These are phyloP conservation scores for Mycena vitilis DNA, from an alignment of 768 basidiomycete species.

Conservation along the genomic window DNA sequence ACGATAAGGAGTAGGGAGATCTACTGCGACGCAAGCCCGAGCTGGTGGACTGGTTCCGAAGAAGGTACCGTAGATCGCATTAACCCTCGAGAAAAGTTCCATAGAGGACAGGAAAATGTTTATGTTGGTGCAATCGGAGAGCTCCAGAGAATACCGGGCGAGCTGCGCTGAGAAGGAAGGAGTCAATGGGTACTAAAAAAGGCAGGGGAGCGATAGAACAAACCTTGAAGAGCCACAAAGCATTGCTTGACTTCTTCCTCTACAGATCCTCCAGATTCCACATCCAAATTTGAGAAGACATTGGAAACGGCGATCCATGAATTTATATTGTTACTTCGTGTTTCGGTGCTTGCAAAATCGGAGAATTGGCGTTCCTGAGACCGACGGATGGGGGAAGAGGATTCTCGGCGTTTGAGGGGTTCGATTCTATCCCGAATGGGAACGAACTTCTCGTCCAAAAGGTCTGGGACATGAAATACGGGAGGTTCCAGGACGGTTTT, in stretches of 20 bases:
- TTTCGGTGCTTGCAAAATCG: slow-evolving; percentile 4
- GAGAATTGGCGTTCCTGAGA: background rate
- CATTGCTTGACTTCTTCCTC: slow-evolving; percentile 80
- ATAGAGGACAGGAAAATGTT: slow-evolving; percentile 88
- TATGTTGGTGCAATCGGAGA: slow-evolving; percentile 77
- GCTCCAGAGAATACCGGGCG: slow-evolving; percentile 54
- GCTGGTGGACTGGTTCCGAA: slow-evolving; percentile 95
- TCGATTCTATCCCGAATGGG: slow-evolving; percentile 41
- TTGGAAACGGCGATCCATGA: slow-evolving; percentile 81
- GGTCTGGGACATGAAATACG: slow-evolving; percentile 56
- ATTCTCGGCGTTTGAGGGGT: slow-evolving; percentile 15
- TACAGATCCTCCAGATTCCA: slow-evolving; percentile 49
- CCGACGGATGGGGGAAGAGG: background rate
- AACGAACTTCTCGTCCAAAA: slow-evolving; percentile 61
- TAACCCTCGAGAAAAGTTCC: slow-evolving; percentile 80
- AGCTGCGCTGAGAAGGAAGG: slow-evolving; percentile 62
- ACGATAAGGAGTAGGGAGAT: slow-evolving; percentile 66
- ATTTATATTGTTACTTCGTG: slow-evolving; percentile 50
- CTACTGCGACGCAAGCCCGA: slow-evolving; percentile 91
- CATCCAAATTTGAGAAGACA: slow-evolving; percentile 49
- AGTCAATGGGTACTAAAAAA: background rate
- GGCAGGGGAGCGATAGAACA: slow-evolving; percentile 26
- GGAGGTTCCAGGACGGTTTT: slow-evolving; percentile 52
- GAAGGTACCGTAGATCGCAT: slow-evolving; percentile 80
- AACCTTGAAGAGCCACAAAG: slow-evolving; percentile 75